These are phyloP conservation scores for Tubosaeta sp. DNA, from an alignment of 768 basidiomycete genomes.

Conservation along the genomic window DNA sequence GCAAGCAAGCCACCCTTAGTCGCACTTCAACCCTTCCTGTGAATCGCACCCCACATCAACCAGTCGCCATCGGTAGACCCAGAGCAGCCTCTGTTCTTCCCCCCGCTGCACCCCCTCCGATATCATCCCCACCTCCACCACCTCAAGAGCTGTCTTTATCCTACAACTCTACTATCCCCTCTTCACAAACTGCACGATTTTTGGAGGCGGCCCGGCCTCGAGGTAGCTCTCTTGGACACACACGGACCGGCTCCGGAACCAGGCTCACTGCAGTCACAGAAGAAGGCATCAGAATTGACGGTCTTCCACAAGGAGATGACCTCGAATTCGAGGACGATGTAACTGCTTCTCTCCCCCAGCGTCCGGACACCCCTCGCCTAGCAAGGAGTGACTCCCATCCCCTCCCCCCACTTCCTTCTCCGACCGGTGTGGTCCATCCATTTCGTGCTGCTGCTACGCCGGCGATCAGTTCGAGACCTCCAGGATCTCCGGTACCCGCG, in stretches of 20 bases:
- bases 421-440: constrained; percentile 30
- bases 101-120: constrained; percentile 63
- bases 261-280: constrained; percentile 61
- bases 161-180: constrained; percentile 27
- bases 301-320: constrained; percentile 25
- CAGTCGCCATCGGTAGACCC: constrained; percentile 36
- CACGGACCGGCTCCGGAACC: constrained; percentile 51
- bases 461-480: constrained; percentile 29
- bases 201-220: constrained; percentile 40
- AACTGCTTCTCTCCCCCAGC: constrained; percentile 26
- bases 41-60: constrained; percentile 25
- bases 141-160: constrained; percentile 35
- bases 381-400: constrained; percentile 56
- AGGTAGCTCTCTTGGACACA: constrained; percentile 50
- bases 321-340: constrained; percentile 30
- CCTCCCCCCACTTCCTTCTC: constrained; percentile 62
- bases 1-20: constrained; percentile 19
- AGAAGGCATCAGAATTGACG: constrained; percentile 44
- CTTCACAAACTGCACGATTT: constrained; percentile 29
- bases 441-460: constrained; percentile 24
- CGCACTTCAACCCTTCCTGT: constrained; percentile 36
- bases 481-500: constrained; percentile 46
- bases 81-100: constrained; percentile 58
- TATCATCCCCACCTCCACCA: constrained; percentile 56
- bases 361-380: constrained; percentile 41